Base-by-base conservation (phyloP, 345 rosid genomes). In the Populus ilicifolia region DNA sequence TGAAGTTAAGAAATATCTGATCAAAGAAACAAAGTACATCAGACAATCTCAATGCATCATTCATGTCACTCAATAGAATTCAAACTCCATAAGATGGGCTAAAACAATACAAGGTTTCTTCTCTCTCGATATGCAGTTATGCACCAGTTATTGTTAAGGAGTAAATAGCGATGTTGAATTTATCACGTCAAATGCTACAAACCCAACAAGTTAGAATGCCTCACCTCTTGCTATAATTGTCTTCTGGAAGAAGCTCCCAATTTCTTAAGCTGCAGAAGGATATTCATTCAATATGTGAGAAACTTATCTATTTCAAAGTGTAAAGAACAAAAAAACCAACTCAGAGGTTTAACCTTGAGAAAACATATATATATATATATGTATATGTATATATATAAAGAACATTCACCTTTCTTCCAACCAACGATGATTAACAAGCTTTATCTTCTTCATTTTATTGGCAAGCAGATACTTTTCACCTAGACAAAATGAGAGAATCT, bases 381-480 rank as follows among this genome's bases (percentile, higher is more conserved):
- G 3, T 33, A 33, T 33, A 33, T 30, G 2, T 30, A 30, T 30
- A 30, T 30, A 33, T 33, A 33, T 4, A 33, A 33, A 33, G 36
- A 33, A 70, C 62, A 68, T 89, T 73, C 85, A 94, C 99, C 99
- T 88, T 75, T 91, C 95, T 77, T 90, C 98, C 86, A 96, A 86
- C 99, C 99, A 96, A 2, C 82, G 89, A 75, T 94, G 99, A 67
- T 94, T 94, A 48, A 94, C 90, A 75, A 96, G 88, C 81, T 91
- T 96, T 82, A 94, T 92, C 82, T 18, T 90, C 86, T 85, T 87
- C 69, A 90, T 80, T 84, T 84, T 92, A 85, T 85, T 86, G 70
- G 99, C 99, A 75, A 96, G 89, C 81, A 92, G 97, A 75, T 92
- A 96, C 88, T 96, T 96, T 81, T 96, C 98, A 77, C 98, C 99